Evolutionary conservation across 352 stramenopile genomes (phyloP).

Genomic region (Pythium volutum): DNA sequence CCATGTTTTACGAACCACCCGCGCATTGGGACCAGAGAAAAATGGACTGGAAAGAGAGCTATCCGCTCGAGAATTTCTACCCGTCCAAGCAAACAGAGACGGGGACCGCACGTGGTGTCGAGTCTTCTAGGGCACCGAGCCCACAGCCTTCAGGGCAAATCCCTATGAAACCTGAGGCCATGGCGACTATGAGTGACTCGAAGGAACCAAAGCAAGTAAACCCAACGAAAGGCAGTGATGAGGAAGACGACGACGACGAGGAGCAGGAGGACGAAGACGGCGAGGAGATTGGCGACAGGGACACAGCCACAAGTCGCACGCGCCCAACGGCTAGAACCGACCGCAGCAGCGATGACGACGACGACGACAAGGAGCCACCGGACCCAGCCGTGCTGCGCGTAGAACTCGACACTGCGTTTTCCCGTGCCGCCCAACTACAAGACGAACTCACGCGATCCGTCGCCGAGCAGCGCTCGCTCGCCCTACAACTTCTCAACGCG

Average conservation of each 20-base stretch:
- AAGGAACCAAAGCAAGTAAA: not conserved
- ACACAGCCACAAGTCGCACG: not conserved
- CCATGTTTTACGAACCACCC: constrained; percentile 60
- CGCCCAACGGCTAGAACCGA: not conserved
- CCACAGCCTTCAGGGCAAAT: too few relatives aligned
- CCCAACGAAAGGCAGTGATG: not conserved
- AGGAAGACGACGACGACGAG: constrained; percentile 2
- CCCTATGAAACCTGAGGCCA: not conserved
- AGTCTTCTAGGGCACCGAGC: not conserved
- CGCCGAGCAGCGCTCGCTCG: constrained; percentile 41
- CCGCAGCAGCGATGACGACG: constrained; percentile 23
- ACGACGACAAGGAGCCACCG: constrained; percentile 19
- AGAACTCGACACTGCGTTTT: constrained; percentile 40
- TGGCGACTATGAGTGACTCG: not conserved
- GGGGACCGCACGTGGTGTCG: not conserved
- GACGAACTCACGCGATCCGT: constrained; percentile 33
- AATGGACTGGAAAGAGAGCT: constrained; percentile 60
- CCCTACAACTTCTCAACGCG: constrained; percentile 61
- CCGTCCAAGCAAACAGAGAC: not conserved
- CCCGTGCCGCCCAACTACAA: constrained; percentile 30
- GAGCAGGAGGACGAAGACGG: not conserved
- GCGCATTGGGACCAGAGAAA: constrained; percentile 42
- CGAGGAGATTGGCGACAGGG: not conserved
- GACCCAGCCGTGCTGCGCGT: constrained; percentile 47
- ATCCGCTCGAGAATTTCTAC: constrained; percentile 51